Evolutionary conservation across 441 rosid species (phyloP), one percentile per base, ranked within the genome.

Genomic region (Capsella rubella): DNA sequence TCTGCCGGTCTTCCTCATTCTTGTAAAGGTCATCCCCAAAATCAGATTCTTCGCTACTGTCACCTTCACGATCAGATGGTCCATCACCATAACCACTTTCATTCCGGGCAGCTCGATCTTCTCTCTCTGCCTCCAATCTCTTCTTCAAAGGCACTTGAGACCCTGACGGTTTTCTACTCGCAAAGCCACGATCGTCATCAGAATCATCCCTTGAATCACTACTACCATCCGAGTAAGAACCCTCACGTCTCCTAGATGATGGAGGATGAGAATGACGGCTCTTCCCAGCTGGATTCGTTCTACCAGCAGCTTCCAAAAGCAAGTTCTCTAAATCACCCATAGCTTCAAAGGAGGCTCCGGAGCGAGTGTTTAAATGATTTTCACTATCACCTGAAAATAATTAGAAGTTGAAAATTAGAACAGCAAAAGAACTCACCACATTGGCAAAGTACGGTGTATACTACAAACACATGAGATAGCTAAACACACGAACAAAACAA

Each of bases 301-400:
- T 92, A 31, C 99, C 99, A 1, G 99, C 99, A 25, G 99, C 99
- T 89, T 92, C 98, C 32, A 92, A 84, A 47, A 95, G 95, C 85
- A 92, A 82, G 79, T 89, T 82, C 73, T 95, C 99, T 72, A 91
- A 83, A 74, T 92, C 98, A 11, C 86, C 92, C 98, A 90, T 94
- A 9, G 73, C 69, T 51, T 18, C 57, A 15, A 11, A 39, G 42
- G 57, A 8, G 32, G 37, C 59, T 73, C 35, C 34, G 18, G 18
- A 53, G 16, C 64, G 0, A 51, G n/a, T 1, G 28, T 4, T 46
- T 27, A 0, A 62, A 39, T 28, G 35, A 61, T 39, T 50, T 57
- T 16, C 72, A 67, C 46, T 16, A 39, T 75, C 51, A 75, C 79
- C 79, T 75, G 70, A 34, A 31, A 69, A 37, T 5, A 2, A 74